Base-by-base conservation (phyloP, 140 eudicot genomes). In the Cichorium intybus region DNA sequence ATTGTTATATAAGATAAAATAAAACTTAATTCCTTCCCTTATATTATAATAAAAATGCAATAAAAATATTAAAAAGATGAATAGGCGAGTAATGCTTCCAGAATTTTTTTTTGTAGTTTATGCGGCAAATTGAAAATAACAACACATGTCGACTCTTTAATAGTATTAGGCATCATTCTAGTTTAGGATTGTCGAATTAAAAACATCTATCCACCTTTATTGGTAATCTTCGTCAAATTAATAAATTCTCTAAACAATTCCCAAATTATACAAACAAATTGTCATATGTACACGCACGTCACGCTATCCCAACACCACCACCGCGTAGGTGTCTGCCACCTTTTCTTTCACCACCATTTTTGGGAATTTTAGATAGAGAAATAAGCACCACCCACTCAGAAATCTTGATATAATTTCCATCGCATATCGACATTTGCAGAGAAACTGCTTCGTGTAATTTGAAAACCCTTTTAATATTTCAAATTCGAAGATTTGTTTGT, bases 291-390 rank as follows among this genome's bases (percentile, higher is more conserved):
- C 43, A 60, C 46, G 55, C 77, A 72, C 71, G 71, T 73, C 78
- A 73, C 66, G 60, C 66, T 73, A 73, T 73, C 78, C 29, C 78
- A 14, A 31, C 27, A 35, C 35, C 64, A 54, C 70, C 56, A 73
- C 70, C 64, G 72, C 66, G 29, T 64, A 57, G 51, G 59, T 55
- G 24, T 64, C 60, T 73, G 72, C 78, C 73, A 73, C 78, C 78
- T 73, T 73, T 73, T 52, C 39, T 1, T 63, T 20, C 67, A 64
- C 78, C 72, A 33, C 52, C 71, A 46, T 24, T 62, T 69, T 72
- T 53, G 41, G 56, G 52, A 51, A 39, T 35, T 49, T 52, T 9
- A 5, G 10, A 20, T 35, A 5, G 6, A 69, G 11, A 69, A 56
- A 69, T 45, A 60, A 71, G 17, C 61, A 60, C 78, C 78, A 73